Evolutionary conservation across 768 basidiomycete species (phyloP).

Genomic region (Mycena rosella): DNA sequence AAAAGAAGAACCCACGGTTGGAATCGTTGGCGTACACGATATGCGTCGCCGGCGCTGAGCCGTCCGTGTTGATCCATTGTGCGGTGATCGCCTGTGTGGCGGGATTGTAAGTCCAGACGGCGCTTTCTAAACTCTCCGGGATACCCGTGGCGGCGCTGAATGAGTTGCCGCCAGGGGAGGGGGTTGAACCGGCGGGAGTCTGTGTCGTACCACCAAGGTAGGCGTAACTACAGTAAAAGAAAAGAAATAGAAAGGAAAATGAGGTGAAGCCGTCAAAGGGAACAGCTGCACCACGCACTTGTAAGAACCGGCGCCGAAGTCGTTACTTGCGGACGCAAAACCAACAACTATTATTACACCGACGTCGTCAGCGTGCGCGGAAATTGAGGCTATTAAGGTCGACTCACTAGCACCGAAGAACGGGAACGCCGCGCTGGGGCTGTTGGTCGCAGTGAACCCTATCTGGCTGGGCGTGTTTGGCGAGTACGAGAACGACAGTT

Average conservation of each 20-base stretch:
- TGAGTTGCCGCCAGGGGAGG: background rate
- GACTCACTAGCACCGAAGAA: background rate
- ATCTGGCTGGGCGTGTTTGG: background rate
- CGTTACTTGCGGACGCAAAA: background rate
- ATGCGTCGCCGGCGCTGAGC: background rate
- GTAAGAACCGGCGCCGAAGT: background rate
- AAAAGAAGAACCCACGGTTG: background rate
- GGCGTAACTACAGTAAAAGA: background rate
- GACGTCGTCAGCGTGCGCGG: background rate
- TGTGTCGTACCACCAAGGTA: background rate
- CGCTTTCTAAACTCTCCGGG: background rate
- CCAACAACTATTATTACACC: background rate
- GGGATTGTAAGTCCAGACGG: background rate
- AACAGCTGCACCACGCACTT: background rate
- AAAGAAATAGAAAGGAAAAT: no score
- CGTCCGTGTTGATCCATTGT: conserved; percentile 8
- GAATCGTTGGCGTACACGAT: background rate
- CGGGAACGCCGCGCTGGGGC: background rate
- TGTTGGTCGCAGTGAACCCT: background rate
- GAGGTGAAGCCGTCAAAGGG: background rate
- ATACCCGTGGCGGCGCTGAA: background rate
- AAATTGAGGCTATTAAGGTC: background rate
- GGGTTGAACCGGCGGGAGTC: background rate
- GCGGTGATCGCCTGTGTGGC: background rate
- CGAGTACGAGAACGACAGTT: background rate